These are phyloP conservation scores for Lipomyces orientalis DNA, from an alignment of 805 yeast genomes.

Conservation along the genomic window DNA sequence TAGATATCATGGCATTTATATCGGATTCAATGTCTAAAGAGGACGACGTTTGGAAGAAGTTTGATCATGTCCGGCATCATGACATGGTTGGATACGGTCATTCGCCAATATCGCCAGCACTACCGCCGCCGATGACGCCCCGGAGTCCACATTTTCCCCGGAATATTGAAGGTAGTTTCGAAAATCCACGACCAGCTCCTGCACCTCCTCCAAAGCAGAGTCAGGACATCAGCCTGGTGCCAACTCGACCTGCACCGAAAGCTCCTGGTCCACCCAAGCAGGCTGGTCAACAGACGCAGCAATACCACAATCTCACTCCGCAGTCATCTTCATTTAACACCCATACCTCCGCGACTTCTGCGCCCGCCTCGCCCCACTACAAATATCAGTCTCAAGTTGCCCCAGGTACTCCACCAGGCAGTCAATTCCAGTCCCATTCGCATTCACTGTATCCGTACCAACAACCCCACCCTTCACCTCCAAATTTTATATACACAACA, in stretches of 20 bases:
- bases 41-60: constrained; percentile 41
- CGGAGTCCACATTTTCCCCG: constrained; percentile 37
- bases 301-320: neutral
- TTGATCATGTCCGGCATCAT: constrained; percentile 33
- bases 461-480: constrained; percentile 9
- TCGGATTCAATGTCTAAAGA: constrained; percentile 43
- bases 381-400: constrained; percentile 6
- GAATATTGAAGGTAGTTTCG: constrained; percentile 36
- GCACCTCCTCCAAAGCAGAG: constrained; percentile 32
- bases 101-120: constrained; percentile 23
- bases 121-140: constrained; percentile 19
- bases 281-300: constrained; percentile 1
- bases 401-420: constrained; percentile 35
- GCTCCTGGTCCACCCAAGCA: constrained; percentile 38
- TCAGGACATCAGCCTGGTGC: constrained; percentile 22
- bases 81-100: constrained; percentile 10
- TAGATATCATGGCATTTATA: constrained; percentile 81
- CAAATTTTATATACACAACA: constrained; percentile 1
- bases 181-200: constrained; percentile 41
- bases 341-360: constrained; percentile 4
- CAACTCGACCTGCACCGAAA: constrained; percentile 44
- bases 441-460: constrained; percentile 39
- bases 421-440: constrained; percentile 48
- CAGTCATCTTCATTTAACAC: neutral
- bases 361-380: neutral